Conservation (phyloP, 306 rosid genomes). For the Delonix regia region DNA sequence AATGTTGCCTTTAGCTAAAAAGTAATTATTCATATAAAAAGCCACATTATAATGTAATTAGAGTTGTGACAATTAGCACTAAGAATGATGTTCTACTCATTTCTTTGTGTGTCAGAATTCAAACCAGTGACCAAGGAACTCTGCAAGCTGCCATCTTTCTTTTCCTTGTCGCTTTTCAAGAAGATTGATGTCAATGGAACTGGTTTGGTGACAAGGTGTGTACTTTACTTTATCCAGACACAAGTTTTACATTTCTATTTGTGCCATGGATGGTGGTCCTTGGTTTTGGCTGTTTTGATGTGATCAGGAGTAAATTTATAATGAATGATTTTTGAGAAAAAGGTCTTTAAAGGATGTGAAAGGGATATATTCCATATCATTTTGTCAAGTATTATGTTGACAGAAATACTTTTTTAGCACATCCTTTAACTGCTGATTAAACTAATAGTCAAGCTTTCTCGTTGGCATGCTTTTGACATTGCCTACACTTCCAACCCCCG, state of each 20-base stretch:
- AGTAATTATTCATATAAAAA: conserved; percentile 5
- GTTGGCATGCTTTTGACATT: conserved; percentile 27
- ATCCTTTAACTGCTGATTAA: conserved; percentile 20
- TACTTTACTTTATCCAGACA: conserved; percentile 15
- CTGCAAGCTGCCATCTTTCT: conserved; percentile 98
- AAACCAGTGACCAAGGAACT: conserved; percentile 83
- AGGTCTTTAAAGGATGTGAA: neutral
- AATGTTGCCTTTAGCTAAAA: conserved; percentile 14
- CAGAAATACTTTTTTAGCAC: neutral
- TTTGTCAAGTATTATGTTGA: conserved; percentile 22
- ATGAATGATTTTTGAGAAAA: neutral
- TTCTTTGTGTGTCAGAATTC: conserved; percentile 69
- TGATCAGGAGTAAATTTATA: conserved; percentile 29
- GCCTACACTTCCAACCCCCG: neutral
- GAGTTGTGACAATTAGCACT: conserved; percentile 31
- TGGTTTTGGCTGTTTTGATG: conserved; percentile 28
- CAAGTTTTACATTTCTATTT: conserved; percentile 16
- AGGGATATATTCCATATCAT: neutral
- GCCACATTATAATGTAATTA: conserved; percentile 20
- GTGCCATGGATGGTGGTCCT: conserved; percentile 32
- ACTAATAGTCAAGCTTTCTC: conserved; percentile 27
- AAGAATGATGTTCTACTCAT: conserved; percentile 42
- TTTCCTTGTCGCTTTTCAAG: conserved; percentile 78
- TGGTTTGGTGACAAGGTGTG: conserved; percentile 86
- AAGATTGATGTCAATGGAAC: conserved; percentile 78